Base-by-base conservation (phyloP, 2,329 filamentous ascomycete species). In the Hypoxylon rubiginosum region DNA sequence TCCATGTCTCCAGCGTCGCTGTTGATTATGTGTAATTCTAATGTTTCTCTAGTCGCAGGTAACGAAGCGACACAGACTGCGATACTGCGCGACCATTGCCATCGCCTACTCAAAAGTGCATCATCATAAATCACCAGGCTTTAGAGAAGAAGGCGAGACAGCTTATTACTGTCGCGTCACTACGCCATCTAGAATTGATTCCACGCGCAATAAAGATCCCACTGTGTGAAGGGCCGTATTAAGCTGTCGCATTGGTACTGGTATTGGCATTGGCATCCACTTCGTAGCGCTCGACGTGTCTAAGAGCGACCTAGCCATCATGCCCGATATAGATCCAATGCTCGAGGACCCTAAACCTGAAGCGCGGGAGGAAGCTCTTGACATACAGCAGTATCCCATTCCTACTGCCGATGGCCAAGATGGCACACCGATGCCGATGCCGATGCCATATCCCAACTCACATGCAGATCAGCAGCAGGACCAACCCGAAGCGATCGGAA, bases 331-430 rank as follows among this genome's bases (percentile, higher is more conserved):
- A 70, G 75, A 75, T 58, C 69, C 75, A 5, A 66, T 72, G 62
- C 69, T 74, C 52, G 67, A 71, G 45, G 71, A 70, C 50, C 58
- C 64, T 17, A 75, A 74, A 45, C 58, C 72, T 26, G 68, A 72
- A 17, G 52, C 54, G 55, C 68, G 66, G 34, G 66, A 70, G 48
- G 71, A 75, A 51, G 59, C 56, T 60, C 71, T 82, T 58, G 58
- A 60, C 41, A 80, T 79, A 66, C 77, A 77, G 49, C 75, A 80
- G 39, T 86, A 85, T 68, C 81, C 84, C 10, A 84, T 83, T 6
- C 82, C 84, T 2, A 78, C 79, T 17, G 79, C 79, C 8, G 83
- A 85, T 58, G 78, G 72, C 2, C 79, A 82, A 66, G 82, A 84
- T 59, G 73, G 77, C 3, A 77, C 78, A 7, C 76, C 82, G 15